Conservation (phyloP, 2,329 filamentous ascomycete species). For the Bretziella fagacearum region DNA sequence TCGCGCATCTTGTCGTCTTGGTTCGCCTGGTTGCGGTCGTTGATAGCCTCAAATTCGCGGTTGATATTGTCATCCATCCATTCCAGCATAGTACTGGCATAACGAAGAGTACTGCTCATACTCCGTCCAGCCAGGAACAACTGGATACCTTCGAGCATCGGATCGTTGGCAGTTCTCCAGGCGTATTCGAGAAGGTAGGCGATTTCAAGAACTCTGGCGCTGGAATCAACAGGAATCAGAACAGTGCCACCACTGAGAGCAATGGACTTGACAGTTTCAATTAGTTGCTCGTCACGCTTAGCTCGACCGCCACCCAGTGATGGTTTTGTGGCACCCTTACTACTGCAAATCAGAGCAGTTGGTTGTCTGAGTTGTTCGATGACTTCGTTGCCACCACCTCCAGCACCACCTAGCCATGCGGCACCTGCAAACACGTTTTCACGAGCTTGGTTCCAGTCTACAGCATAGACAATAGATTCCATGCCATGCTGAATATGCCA, state of each 20-base stretch:
- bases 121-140: constrained; percentile 77
- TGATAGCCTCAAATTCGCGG: constrained; percentile 63
- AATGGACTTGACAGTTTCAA: constrained; percentile 66
- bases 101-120: constrained; percentile 72
- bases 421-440: constrained; percentile 90
- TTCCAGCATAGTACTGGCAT: constrained; percentile 88
- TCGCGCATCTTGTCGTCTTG: constrained; percentile 26
- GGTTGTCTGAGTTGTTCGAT: constrained; percentile 87
- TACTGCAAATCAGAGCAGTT: constrained; percentile 85
- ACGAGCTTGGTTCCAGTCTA: constrained; percentile 95
- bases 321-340: constrained; percentile 56
- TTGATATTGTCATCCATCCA: constrained; percentile 98
- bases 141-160: constrained; percentile 35
- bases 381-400: constrained; percentile 68
- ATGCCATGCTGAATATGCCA: constrained; percentile 97
- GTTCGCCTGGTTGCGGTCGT: constrained; percentile 36
- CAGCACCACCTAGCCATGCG: constrained; percentile 76
- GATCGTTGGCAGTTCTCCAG: constrained; percentile 54
- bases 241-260: constrained; percentile 75
- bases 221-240: constrained; percentile 85
- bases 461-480: constrained; percentile 92
- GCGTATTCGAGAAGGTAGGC: constrained; percentile 85
- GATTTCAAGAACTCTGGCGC: constrained; percentile 80
- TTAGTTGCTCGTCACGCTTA: constrained; percentile 69
- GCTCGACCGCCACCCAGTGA: constrained; percentile 55